phyloP scores from a whole-genome alignment of 345 rosid species.

The Boechera stricta region DNA sequence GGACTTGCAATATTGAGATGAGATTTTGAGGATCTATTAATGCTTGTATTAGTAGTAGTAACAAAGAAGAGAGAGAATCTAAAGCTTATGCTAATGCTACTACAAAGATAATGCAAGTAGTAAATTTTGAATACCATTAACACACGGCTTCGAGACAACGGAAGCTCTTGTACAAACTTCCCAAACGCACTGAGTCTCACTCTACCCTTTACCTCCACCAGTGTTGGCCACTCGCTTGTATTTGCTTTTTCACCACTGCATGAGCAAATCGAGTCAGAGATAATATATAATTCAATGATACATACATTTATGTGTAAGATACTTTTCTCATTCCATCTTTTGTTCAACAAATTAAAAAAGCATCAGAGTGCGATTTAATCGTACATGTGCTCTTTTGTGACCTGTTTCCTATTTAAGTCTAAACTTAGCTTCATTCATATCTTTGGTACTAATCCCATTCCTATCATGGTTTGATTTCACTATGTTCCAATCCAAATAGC shows the following conservation, averaged over 20 bases:
- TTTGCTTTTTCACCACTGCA: constrained; percentile 86
- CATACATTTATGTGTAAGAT: not conserved
- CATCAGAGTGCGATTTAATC: not conserved
- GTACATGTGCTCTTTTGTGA: not conserved
- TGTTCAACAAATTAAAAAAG: constrained; percentile 9
- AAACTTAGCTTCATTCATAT: not conserved
- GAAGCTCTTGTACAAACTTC: constrained; percentile 92
- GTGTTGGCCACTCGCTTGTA: constrained; percentile 70
- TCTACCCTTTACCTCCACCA: constrained; percentile 89
- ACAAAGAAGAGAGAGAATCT: constrained; percentile 14
- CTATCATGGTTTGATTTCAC: constrained; percentile 8
- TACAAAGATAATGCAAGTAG: constrained; percentile 45
- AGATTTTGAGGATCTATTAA: constrained; percentile 25
- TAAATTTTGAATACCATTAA: constrained; percentile 77
- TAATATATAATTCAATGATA: not conserved
- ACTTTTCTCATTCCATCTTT: not conserved
- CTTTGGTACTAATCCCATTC: not conserved
- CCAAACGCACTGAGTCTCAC: constrained; percentile 91
- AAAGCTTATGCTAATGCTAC: constrained; percentile 18
- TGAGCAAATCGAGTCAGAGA: constrained; percentile 28
- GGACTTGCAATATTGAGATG: constrained; percentile 42
- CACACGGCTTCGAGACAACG: constrained; percentile 91
- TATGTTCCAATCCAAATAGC: constrained; percentile 15
- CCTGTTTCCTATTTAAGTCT: not conserved
- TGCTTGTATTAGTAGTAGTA: not conserved